Evolutionary conservation across 1,284 basidiomycete genomes (phyloP), one percentile per base, ranked within the genome.

Genomic region (Ganoderma sinense): DNA sequence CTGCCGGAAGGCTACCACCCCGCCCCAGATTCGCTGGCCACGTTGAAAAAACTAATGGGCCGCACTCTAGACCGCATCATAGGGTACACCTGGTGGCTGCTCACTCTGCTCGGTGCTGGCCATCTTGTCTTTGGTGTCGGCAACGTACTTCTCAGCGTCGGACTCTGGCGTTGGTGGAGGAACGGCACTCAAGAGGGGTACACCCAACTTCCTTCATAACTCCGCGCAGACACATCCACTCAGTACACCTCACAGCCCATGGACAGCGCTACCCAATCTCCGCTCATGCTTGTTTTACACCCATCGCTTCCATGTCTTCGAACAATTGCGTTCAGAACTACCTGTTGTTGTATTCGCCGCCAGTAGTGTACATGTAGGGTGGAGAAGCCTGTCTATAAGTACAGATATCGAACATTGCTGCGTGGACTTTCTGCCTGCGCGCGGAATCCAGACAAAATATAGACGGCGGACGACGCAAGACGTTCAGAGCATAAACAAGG

Each of bases 61-160:
- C 85, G 88, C 43, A 75, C 80, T 1, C 81, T 95, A 64, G 96
- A 95, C 77, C 88, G 94, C 59, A 71, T 91, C 56, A 80, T 97
- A 65, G 95, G 95, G 4, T 85, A 89, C 70, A 77, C 86, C 29
- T 96, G 95, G 95, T 93, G 88, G 84, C 62, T 91, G 16, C 80
- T 96, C 67, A 85, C 90, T 59, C 71, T 93, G 40, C 78, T 94
- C 20, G 95, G 96, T n/a, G 89, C 92, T 14, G 94, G 94, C 60
- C 91, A 90, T 39, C 83, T 86, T 2, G 78, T 83, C 20, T 77
- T 94, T 65, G 93, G 93, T 0, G 70, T 92, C 45, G 88, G 91
- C 73, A 94, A 94, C 77, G 89, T 91, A 74, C 70, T 91, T 51
- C 75, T 94, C 33, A 78, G 81, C 26, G 64, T 82, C 6, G 77